These are phyloP conservation scores for Calonectria pteridis DNA, from an alignment of 2,329 filamentous ascomycete species.

Conservation along the genomic window DNA sequence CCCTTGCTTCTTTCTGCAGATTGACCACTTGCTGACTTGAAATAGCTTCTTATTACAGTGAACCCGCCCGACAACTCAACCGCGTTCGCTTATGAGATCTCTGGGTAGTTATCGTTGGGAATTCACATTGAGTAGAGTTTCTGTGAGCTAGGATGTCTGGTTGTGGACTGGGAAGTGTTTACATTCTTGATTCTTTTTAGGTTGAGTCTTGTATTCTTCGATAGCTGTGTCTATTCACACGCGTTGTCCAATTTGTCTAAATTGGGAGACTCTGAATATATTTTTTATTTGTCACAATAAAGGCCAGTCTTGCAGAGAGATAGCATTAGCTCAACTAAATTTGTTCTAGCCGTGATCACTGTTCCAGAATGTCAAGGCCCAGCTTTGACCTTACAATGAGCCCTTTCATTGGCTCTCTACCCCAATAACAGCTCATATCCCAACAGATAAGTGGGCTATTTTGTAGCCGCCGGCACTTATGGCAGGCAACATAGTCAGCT, in stretches of 20 bases:
- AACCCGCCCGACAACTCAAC: background rate
- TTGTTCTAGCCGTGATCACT: too few relatives aligned
- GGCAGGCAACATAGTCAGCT: background rate
- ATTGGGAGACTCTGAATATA: background rate
- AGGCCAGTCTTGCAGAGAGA: background rate
- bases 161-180: background rate
- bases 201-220: background rate
- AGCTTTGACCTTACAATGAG: too few relatives aligned
- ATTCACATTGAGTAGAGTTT: background rate
- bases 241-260: background rate
- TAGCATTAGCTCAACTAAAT: too few relatives aligned
- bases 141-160: background rate
- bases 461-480: background rate
- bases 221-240: background rate
- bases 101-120: background rate
- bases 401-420: too few relatives aligned
- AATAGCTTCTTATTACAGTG: background rate
- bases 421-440: too few relatives aligned
- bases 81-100: background rate
- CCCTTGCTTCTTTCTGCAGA: too few relatives aligned
- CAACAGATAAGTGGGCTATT: background rate
- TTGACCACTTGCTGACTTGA: background rate
- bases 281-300: background rate
- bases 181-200: background rate
- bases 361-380: too few relatives aligned